Conservation (phyloP, 2,329 filamentous ascomycete species). For the Xylaria sp. region DNA sequence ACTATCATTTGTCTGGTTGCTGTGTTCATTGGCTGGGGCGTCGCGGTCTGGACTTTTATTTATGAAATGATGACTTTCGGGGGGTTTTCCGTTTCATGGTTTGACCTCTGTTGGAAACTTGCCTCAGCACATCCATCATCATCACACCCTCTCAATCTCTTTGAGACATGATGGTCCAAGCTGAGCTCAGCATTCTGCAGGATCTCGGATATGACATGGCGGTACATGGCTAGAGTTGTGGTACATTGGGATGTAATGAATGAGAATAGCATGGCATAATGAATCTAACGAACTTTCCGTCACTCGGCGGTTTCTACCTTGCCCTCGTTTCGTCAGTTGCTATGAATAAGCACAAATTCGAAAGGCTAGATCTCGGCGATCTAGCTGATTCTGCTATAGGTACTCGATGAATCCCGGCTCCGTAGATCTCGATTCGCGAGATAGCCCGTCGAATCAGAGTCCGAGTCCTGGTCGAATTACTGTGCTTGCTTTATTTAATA, state of each 20-base stretch:
- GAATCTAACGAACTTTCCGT: constrained; percentile 45
- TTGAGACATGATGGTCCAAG: constrained; percentile 28
- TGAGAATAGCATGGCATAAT: constrained; percentile 46
- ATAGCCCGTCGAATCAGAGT: not conserved
- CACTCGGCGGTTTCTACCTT: constrained; percentile 8
- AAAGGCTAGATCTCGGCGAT: not conserved
- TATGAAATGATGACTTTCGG: constrained; percentile 34
- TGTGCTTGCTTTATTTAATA: constrained; percentile 6
- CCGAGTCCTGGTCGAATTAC: not conserved
- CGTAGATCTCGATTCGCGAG: constrained; percentile 15
- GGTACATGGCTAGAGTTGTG: constrained; percentile 43
- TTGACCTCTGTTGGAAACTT: constrained; percentile 26
- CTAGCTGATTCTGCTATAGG: not conserved
- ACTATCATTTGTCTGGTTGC: constrained; percentile 28
- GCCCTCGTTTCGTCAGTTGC: not conserved
- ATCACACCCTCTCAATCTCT: constrained; percentile 13
- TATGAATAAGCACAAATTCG: not conserved
- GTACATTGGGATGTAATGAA: constrained; percentile 43
- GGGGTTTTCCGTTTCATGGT: constrained; percentile 38
- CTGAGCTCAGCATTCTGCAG: constrained; percentile 24
- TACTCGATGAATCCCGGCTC: constrained; percentile 8
- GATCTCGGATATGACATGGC: constrained; percentile 27
- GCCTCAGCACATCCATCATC: constrained; percentile 6
- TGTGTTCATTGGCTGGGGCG: constrained; percentile 37
- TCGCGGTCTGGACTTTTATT: constrained; percentile 32